phyloP scores from a whole-genome alignment of 192 early-diverging fungal species.

The Powellomyces hirtus region DNA sequence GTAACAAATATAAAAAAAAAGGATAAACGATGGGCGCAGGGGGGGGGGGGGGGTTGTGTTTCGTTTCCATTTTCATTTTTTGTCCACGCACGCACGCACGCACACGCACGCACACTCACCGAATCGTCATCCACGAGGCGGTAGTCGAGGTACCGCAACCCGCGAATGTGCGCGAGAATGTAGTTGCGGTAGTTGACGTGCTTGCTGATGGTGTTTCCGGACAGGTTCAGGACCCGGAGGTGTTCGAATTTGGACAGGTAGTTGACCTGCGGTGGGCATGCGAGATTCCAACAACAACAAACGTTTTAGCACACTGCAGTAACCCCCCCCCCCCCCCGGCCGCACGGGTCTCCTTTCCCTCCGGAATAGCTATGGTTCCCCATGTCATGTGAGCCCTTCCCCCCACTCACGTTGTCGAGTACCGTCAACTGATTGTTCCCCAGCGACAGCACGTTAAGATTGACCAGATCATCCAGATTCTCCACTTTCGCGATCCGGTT shows the following conservation, averaged over 20 bases:
- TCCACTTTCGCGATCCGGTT: constrained; percentile 60
- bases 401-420: constrained; percentile 49
- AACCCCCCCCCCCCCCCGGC: too few species aligned
- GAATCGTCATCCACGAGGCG: constrained; percentile 56
- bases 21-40: too few species aligned
- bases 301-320: neutral
- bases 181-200: constrained; percentile 57
- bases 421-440: constrained; percentile 55
- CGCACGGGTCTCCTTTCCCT: too few species aligned
- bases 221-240: constrained; percentile 53
- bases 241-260: constrained; percentile 55
- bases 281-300: neutral
- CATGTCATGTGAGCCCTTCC: neutral
- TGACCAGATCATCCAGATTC: constrained; percentile 58
- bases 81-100: too few species aligned
- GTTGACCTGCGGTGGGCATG: constrained; percentile 33
- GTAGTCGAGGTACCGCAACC: constrained; percentile 63
- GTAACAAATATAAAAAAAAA: too few species aligned
- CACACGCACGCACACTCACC: constrained; percentile 29
- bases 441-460: constrained; percentile 56
- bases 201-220: constrained; percentile 57
- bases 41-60: too few species aligned
- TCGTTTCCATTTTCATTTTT: neutral
- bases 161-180: constrained; percentile 53
- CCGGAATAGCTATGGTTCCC: neutral